phyloP scores from a whole-genome alignment of 2,329 filamentous ascomycete species.

The Colletotrichum eleusines region DNA sequence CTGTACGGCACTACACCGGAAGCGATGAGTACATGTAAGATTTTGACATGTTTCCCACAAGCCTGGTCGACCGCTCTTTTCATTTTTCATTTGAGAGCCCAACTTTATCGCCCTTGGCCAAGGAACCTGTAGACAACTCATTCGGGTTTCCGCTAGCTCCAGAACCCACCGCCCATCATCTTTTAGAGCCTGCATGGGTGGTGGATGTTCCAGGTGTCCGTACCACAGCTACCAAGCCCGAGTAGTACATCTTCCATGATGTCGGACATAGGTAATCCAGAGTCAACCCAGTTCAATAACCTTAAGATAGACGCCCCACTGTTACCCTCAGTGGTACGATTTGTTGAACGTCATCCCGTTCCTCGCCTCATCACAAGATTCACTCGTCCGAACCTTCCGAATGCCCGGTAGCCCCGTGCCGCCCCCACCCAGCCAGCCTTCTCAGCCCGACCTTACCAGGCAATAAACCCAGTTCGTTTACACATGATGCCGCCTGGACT shows the following conservation, averaged over 20 bases:
- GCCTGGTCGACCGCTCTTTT: neutral
- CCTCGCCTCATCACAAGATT: slow-evolving; percentile 7
- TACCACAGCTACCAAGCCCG: neutral
- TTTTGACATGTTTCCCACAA: neutral
- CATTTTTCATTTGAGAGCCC: neutral
- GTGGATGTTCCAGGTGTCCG: neutral
- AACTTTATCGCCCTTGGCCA: neutral
- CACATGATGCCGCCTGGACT: neutral
- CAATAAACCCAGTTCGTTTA: neutral
- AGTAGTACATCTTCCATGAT: neutral
- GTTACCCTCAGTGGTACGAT: slow-evolving; percentile 12
- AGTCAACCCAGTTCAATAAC: neutral
- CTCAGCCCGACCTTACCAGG: neutral
- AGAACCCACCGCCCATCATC: slow-evolving; percentile 5
- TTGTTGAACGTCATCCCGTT: slow-evolving; percentile 18
- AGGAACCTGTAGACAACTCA: neutral
- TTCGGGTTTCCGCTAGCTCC: neutral
- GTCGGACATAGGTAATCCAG: neutral
- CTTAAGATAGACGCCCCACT: slow-evolving; percentile 9
- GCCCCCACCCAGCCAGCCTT: neutral
- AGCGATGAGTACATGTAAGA: neutral
- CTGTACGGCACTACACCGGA: neutral
- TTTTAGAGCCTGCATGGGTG: slow-evolving; percentile 5
- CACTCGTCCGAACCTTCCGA: slow-evolving; percentile 34
- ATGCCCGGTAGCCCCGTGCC: neutral